phyloP scores from a whole-genome alignment of 2,329 filamentous ascomycete genomes.

The Magnaporthales sp. region DNA sequence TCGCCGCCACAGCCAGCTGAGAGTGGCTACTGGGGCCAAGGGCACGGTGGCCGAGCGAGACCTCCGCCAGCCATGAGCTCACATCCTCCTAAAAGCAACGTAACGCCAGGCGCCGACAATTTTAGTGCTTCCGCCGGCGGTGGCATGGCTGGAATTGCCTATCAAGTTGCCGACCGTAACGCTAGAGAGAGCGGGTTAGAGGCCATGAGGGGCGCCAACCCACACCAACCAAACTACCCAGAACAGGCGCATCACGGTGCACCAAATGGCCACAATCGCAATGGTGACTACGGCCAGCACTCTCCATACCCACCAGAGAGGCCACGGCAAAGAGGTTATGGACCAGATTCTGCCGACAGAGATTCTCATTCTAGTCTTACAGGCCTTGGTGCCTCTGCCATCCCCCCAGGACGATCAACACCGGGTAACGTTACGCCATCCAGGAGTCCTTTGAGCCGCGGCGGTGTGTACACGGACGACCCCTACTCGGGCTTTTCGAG shows the following conservation, averaged over 20 bases:
- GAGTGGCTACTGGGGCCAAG: slow-evolving; percentile 14
- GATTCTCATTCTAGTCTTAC: slow-evolving; percentile 35
- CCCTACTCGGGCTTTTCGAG: slow-evolving; percentile 55
- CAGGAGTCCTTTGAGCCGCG: slow-evolving; percentile 39
- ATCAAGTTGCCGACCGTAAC: slow-evolving; percentile 56
- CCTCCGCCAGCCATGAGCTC: slow-evolving; percentile 9
- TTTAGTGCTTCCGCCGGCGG: slow-evolving; percentile 53
- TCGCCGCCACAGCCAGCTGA: slow-evolving; percentile 19
- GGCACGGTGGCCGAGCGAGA: slow-evolving; percentile 16
- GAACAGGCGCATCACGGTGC: slow-evolving; percentile 17
- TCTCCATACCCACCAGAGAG: slow-evolving; percentile 7
- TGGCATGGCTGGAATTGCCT: slow-evolving; percentile 60
- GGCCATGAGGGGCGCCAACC: slow-evolving; percentile 37
- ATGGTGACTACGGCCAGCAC: neutral
- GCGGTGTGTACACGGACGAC: slow-evolving; percentile 48
- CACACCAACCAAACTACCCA: slow-evolving; percentile 12
- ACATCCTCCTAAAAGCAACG: slow-evolving; percentile 25
- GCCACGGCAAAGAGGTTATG: slow-evolving; percentile 9
- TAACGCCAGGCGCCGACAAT: slow-evolving; percentile 60
- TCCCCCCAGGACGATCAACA: slow-evolving; percentile 25
- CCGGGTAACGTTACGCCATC: slow-evolving; percentile 26
- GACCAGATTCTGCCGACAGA: slow-evolving; percentile 19
- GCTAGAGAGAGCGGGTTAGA: slow-evolving; percentile 57
- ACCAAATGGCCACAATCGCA: slow-evolving; percentile 3
- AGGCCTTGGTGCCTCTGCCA: slow-evolving; percentile 24